phyloP scores from a whole-genome alignment of 1,284 basidiomycete species.

The Trichosporon sp. region DNA sequence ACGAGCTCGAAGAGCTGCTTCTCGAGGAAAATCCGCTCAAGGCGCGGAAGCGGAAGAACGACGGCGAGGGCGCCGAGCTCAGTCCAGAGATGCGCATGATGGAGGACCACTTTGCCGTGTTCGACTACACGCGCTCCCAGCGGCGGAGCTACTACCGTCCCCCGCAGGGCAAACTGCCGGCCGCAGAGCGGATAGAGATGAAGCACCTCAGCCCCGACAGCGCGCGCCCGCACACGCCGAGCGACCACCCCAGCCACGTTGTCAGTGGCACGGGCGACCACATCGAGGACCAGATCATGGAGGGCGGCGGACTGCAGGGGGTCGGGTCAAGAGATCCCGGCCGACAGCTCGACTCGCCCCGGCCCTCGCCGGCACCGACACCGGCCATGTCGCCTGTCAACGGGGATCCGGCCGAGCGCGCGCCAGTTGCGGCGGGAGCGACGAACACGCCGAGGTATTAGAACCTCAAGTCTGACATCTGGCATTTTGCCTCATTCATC shows the following conservation, averaged over 20 bases:
- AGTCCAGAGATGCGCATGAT: slow-evolving; percentile 91
- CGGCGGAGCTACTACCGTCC: slow-evolving; percentile 54
- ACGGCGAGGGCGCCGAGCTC: slow-evolving; percentile 79
- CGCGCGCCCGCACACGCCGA: slow-evolving; percentile 24
- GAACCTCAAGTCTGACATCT: too few relatives aligned
- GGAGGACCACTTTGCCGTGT: slow-evolving; percentile 76
- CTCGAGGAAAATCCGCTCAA: slow-evolving; percentile 97
- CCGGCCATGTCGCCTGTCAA: background rate
- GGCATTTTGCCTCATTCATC: too few relatives aligned
- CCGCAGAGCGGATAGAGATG: slow-evolving; percentile 28
- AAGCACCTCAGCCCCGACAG: background rate
- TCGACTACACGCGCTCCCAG: slow-evolving; percentile 53
- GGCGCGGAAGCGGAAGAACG: slow-evolving; percentile 86
- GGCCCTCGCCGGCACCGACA: slow-evolving; percentile 8
- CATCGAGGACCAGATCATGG: slow-evolving; percentile 55
- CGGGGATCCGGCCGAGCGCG: too few relatives aligned
- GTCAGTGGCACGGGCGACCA: slow-evolving; percentile 52
- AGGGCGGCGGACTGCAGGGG: slow-evolving; percentile 56
- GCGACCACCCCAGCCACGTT: slow-evolving; percentile 29
- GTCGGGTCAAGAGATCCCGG: slow-evolving; percentile 39
- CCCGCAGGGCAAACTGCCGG: slow-evolving; percentile 38
- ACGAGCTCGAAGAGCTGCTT: slow-evolving; percentile 92
- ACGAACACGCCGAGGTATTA: too few relatives aligned
- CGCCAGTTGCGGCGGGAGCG: too few relatives aligned
- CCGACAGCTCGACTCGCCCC: slow-evolving; percentile 27